Conservation (phyloP, 495 filamentous ascomycete genomes). For the Bryoglossum gracile region DNA sequence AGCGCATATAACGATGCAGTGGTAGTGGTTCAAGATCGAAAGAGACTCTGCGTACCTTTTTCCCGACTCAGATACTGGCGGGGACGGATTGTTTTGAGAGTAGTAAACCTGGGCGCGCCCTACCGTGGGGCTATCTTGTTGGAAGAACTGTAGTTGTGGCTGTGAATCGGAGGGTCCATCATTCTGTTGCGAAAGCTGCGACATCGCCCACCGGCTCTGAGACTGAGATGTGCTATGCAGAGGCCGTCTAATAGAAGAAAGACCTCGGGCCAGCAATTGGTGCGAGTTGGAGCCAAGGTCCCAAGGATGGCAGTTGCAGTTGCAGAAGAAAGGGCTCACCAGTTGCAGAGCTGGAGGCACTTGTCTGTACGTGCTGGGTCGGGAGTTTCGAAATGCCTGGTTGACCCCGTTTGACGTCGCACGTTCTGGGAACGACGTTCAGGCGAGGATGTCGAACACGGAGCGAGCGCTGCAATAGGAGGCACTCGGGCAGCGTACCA, state of each 20-base stretch:
- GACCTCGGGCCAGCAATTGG: conserved; percentile 13
- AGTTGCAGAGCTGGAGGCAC: conserved; percentile 15
- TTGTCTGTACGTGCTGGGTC: conserved; percentile 15
- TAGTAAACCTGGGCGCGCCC: conserved; percentile 20
- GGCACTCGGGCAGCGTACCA: no score
- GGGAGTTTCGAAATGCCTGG: conserved; percentile 20
- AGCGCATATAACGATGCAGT: conserved; percentile 1
- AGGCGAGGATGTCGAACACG: conserved; percentile 23
- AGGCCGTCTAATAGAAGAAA: conserved; percentile 7
- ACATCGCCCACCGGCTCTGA: conserved; percentile 23
- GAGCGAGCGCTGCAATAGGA: conserved; percentile 5
- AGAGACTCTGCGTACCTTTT: conserved; percentile 20
- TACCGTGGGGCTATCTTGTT: conserved; percentile 24
- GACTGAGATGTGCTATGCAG: conserved; percentile 16
- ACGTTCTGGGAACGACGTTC: conserved; percentile 21
- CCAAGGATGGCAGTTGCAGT: conserved; percentile 1
- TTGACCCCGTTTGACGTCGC: conserved; percentile 22
- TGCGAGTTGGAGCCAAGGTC: not conserved
- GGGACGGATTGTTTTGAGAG: conserved; percentile 17
- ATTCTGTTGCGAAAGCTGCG: conserved; percentile 26
- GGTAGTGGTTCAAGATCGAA: not conserved
- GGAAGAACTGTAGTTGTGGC: conserved; percentile 12
- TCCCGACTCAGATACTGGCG: conserved; percentile 10
- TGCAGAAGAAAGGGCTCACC: no score
- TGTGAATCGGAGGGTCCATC: conserved; percentile 22